Base-by-base conservation (phyloP, 768 basidiomycete species). In the Hemileccinum impolitum region DNA sequence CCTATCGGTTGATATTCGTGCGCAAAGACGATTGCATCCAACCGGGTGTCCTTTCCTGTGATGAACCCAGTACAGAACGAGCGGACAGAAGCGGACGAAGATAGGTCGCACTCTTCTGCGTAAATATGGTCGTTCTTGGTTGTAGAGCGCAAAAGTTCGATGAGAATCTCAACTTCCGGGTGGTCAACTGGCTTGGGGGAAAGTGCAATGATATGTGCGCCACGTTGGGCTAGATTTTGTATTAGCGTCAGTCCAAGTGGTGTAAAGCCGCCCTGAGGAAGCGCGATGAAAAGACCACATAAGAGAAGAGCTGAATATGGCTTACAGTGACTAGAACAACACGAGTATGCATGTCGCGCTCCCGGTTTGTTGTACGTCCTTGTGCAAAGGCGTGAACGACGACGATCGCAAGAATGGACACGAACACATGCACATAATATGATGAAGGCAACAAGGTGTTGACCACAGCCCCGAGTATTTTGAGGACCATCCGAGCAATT, bases 191-290 rank as follows among this genome's bases (percentile, higher is more conserved):
- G 76, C 37, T 81, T 74, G 0, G 79, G 74, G 0, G 85, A 77
- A 18, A 93, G 78, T 1, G 85, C 85, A 38, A 94, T 86, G 50
- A 93, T 69, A 55, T 89, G 87, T 15, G 90, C 88, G 12, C 91
- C 90, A 38, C 85, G 79, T 41, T 77, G 67, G 1, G 91, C 89
- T 9, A 94, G 69, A 3, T 69, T 69, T 47, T 85, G 80, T 7
- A 90, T 64, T 1, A 90, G 60, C 0, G 82, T 85, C 10, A 90
- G 63, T 3, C 90, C 89, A 8, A 83, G 65, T 2, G 89, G 81
- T 3, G 87, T 85, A 56, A 91, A 87, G 0, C 74, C 87, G 32
- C 89, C 89, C 87, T 90, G 53, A 18, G 45, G 19, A 34, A 26
- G 6, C 6, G 15, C 42, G 0, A 34, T 53, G 44, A 61, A 26